Evolutionary conservation across 2,329 filamentous ascomycete genomes (phyloP).

Genomic region (Aspergillus oerlinghausenensis): DNA sequence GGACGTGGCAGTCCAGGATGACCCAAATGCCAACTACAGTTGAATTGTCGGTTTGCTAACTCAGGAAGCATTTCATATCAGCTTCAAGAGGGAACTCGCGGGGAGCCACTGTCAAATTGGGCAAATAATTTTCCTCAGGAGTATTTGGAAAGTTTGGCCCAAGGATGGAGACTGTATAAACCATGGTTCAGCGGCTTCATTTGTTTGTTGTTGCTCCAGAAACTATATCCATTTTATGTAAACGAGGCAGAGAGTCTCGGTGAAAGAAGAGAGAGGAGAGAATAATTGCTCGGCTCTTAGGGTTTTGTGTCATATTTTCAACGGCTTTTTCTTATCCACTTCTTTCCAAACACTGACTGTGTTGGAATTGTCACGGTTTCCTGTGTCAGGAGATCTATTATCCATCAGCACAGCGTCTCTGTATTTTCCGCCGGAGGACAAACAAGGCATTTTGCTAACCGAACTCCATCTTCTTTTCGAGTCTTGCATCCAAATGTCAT

Average conservation of each 20-base stretch:
- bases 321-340: not conserved
- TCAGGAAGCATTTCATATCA: not conserved
- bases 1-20: not conserved
- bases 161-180: not conserved
- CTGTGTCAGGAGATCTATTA: not conserved
- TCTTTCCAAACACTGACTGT: not conserved
- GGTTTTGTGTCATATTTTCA: not conserved
- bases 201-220: constrained; percentile 1
- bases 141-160: not conserved
- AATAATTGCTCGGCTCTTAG: not conserved
- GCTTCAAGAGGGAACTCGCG: no score
- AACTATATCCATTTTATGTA: not conserved
- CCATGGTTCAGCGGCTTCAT: not conserved
- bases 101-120: not conserved
- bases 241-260: not conserved
- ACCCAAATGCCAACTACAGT: not conserved
- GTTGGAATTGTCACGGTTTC: not conserved
- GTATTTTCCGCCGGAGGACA: not conserved
- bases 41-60: not conserved
- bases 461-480: not conserved
- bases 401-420: not conserved
- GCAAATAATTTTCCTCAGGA: not conserved
- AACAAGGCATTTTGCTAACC: not conserved
- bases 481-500: not conserved
- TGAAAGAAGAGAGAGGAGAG: no score